Evolutionary conservation across 306 rosid genomes (phyloP).

Genomic region (Benincasa hispida): DNA sequence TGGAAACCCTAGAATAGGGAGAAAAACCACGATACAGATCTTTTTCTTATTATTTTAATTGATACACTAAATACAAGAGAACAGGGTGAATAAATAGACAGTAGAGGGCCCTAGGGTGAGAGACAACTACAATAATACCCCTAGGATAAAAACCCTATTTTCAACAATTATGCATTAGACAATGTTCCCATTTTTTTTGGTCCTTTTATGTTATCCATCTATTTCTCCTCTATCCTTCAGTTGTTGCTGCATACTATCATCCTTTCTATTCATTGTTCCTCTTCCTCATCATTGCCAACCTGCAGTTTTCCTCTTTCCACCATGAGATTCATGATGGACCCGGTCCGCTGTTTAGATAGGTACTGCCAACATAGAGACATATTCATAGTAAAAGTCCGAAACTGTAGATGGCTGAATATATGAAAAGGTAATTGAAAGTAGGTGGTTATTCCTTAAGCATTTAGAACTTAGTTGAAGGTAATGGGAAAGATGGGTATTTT

Average conservation of each 20-base stretch:
- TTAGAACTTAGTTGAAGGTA: background rate
- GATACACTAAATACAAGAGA: no score
- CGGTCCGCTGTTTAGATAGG: background rate
- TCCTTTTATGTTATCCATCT: background rate
- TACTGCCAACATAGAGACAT: background rate
- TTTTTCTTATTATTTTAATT: no score
- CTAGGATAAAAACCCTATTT: no score
- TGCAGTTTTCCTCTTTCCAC: background rate
- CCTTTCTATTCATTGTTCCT: background rate
- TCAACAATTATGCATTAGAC: no score
- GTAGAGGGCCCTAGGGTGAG: no score
- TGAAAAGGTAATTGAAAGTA: background rate
- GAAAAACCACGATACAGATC: no score
- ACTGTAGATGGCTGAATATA: background rate
- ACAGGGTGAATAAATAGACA: no score
- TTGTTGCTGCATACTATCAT: background rate
- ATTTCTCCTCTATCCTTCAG: background rate
- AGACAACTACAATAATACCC: no score
- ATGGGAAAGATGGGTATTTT: background rate
- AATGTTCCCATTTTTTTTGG: background rate
- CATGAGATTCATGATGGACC: background rate
- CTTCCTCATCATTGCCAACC: background rate
- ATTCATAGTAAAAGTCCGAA: background rate
- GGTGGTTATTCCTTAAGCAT: background rate
- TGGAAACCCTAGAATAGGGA: no score